Evolutionary conservation across 2,329 filamentous ascomycete genomes (phyloP).

Genomic region (Ophiocordyceps robertsii): DNA sequence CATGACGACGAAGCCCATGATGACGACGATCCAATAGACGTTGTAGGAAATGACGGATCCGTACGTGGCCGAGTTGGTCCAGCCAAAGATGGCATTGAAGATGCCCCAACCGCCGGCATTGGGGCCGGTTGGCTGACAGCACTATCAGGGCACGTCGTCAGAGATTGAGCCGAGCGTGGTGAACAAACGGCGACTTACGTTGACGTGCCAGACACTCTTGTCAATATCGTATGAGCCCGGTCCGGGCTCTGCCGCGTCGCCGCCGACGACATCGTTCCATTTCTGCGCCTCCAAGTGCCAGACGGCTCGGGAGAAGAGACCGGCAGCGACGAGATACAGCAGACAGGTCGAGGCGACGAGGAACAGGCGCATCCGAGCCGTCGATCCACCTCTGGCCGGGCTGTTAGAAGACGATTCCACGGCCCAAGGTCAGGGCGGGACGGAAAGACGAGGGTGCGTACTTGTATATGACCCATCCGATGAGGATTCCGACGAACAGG

Average conservation of each 20-base stretch:
- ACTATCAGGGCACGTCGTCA: constrained; percentile 29
- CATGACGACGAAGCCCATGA: constrained; percentile 53
- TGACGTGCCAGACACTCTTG: constrained; percentile 71
- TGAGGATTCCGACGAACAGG: constrained; percentile 47
- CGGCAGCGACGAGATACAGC: constrained; percentile 72
- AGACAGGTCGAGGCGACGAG: constrained; percentile 72
- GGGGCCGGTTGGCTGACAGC: constrained; percentile 61
- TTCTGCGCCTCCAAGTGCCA: constrained; percentile 61
- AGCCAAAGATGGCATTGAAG: constrained; percentile 76
- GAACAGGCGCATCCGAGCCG: constrained; percentile 50
- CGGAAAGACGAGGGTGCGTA: constrained; percentile 16
- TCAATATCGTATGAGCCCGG: constrained; percentile 70
- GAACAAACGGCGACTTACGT: constrained; percentile 33
- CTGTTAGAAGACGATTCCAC: background rate
- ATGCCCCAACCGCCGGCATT: constrained; percentile 74
- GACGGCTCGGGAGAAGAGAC: constrained; percentile 64
- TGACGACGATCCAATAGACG: constrained; percentile 70
- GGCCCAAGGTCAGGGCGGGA: constrained; percentile 14
- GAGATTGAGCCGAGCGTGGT: background rate
- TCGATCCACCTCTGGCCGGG: constrained; percentile 23
- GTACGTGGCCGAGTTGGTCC: constrained; percentile 80
- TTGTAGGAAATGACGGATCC: constrained; percentile 82
- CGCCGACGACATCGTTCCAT: constrained; percentile 53
- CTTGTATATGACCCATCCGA: constrained; percentile 71
- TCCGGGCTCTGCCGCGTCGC: constrained; percentile 39